Evolutionary conservation across 2,329 filamentous ascomycete species (phyloP).

Genomic region (Colletotrichum chlorophyti): DNA sequence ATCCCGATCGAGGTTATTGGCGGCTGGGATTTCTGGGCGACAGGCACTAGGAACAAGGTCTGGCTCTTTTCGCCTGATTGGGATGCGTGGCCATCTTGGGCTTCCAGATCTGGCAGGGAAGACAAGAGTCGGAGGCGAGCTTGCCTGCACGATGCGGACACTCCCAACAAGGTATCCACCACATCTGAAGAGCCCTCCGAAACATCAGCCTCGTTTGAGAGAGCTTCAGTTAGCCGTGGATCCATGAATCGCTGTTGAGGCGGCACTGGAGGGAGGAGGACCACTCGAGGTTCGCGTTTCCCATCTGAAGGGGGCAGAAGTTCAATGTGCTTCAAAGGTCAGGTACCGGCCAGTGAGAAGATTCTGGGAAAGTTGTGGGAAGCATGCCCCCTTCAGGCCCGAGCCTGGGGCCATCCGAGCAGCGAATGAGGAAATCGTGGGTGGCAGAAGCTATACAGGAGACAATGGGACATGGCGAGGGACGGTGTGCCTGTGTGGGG

Average conservation of each 20-base stretch:
- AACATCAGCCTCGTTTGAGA: too few species aligned
- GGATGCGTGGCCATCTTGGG: neutral
- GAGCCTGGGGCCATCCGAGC: neutral
- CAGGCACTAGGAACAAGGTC: slow-evolving; percentile 2
- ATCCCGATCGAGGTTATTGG: slow-evolving; percentile 11
- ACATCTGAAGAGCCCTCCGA: too few species aligned
- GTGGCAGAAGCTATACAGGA: neutral
- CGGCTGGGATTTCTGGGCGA: slow-evolving; percentile 14
- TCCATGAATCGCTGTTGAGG: too few species aligned
- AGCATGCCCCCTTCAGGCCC: neutral
- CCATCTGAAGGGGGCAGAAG: neutral
- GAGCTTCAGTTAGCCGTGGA: too few species aligned
- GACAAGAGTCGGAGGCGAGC: neutral
- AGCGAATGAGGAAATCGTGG: neutral
- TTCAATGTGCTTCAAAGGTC: slow-evolving; percentile 8
- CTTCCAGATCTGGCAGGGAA: slow-evolving; percentile 14
- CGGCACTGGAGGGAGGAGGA: neutral
- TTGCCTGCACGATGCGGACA: neutral
- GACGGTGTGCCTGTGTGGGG: neutral
- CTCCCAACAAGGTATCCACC: neutral
- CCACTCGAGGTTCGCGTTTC: neutral
- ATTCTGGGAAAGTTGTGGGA: neutral
- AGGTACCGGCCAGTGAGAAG: slow-evolving; percentile 14
- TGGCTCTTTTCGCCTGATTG: slow-evolving; percentile 10
- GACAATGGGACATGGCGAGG: neutral